Evolutionary conservation across 2,329 filamentous ascomycete species (phyloP).

Genomic region (Fonsecaea pedrosoi): DNA sequence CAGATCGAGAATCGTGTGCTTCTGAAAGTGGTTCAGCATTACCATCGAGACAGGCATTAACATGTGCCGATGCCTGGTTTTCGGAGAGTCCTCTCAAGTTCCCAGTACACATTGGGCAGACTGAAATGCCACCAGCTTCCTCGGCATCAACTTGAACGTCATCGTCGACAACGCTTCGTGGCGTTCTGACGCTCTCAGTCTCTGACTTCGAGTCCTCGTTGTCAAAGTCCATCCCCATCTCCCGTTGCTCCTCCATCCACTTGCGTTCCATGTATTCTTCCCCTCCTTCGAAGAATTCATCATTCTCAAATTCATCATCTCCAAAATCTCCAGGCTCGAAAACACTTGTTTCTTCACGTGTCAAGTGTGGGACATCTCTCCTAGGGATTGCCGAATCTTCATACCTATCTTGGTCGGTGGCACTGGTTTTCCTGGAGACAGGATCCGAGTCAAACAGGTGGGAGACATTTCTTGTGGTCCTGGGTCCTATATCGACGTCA

Average conservation of each 20-base stretch:
- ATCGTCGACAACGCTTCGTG: slow-evolving; percentile 36
- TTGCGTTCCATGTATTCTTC: slow-evolving; percentile 70
- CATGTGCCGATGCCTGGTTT: slow-evolving; percentile 75
- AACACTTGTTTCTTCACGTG: slow-evolving; percentile 58
- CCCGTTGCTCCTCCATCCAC: slow-evolving; percentile 75
- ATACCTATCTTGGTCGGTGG: slow-evolving; percentile 26
- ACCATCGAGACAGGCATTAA: slow-evolving; percentile 91
- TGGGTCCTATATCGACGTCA: slow-evolving; percentile 22
- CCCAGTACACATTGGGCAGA: slow-evolving; percentile 79
- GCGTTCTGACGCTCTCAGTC: slow-evolving; percentile 35
- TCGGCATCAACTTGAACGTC: slow-evolving; percentile 21
- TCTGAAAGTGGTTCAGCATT: slow-evolving; percentile 67
- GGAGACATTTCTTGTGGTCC: slow-evolving; percentile 18
- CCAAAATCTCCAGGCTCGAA: slow-evolving; percentile 58
- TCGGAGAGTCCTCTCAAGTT: slow-evolving; percentile 65
- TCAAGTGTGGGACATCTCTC: slow-evolving; percentile 50
- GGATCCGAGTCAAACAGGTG: slow-evolving; percentile 39
- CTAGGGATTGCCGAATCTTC: slow-evolving; percentile 36
- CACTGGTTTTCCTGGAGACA: not conserved
- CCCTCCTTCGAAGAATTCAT: slow-evolving; percentile 65
- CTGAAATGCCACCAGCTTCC: slow-evolving; percentile 42
- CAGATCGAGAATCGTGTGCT: slow-evolving; percentile 34
- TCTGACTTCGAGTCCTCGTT: slow-evolving; percentile 64
- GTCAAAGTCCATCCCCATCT: slow-evolving; percentile 50
- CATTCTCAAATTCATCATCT: slow-evolving; percentile 67